Evolutionary conservation across 2,329 filamentous ascomycete genomes (phyloP).

Genomic region (Penicillium fuscoglaucum): DNA sequence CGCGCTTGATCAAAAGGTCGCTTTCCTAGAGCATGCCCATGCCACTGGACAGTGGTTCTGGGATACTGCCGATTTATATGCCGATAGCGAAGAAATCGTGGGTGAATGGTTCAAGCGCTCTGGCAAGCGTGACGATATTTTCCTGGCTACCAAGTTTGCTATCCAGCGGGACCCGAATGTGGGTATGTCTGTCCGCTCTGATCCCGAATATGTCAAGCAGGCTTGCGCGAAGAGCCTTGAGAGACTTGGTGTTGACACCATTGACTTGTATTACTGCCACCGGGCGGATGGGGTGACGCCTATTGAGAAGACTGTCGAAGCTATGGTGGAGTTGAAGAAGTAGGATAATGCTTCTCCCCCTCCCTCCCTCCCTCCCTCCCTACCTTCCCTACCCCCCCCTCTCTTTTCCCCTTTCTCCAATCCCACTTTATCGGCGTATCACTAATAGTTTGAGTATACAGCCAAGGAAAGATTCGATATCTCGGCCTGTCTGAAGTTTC

Average conservation of each 20-base stretch:
- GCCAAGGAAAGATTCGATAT: constrained; percentile 51
- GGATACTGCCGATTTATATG: constrained; percentile 38
- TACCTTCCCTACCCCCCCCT: no score
- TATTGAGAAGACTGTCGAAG: constrained; percentile 47
- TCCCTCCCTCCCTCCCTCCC: no score
- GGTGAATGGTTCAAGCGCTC: constrained; percentile 45
- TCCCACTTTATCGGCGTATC: not conserved
- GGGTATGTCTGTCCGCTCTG: constrained; percentile 31
- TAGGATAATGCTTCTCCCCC: not conserved
- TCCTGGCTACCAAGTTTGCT: constrained; percentile 45
- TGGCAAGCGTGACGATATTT: constrained; percentile 43
- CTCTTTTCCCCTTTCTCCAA: not conserved
- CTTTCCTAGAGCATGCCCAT: constrained; percentile 35
- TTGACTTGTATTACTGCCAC: constrained; percentile 50
- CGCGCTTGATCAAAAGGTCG: constrained; percentile 16
- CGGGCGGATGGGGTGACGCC: constrained; percentile 45
- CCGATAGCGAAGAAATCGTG: constrained; percentile 31
- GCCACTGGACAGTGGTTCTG: constrained; percentile 33
- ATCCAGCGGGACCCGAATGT: constrained; percentile 17
- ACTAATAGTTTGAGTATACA: constrained; percentile 1
- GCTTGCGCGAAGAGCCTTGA: constrained; percentile 40
- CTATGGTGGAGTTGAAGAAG: constrained; percentile 47
- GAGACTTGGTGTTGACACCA: constrained; percentile 38
- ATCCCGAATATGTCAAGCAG: constrained; percentile 38
- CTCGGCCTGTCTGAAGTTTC: constrained; percentile 52